These are phyloP conservation scores for Phaeophleospora eucalypticola DNA, from an alignment of 2,329 filamentous ascomycete species.

Conservation along the genomic window DNA sequence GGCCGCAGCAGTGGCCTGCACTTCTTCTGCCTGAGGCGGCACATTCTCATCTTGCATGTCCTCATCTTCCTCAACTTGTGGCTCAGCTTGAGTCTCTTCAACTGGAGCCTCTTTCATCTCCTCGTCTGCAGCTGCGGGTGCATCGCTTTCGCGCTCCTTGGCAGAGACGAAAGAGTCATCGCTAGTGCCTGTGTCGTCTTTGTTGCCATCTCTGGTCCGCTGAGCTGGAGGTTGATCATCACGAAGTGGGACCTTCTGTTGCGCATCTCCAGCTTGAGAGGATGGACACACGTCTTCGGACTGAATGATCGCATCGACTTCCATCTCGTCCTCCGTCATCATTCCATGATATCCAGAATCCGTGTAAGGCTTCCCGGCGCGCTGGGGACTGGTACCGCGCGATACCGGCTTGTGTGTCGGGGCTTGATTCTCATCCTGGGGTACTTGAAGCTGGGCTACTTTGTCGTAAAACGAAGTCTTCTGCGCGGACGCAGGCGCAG, in stretches of 20 bases:
- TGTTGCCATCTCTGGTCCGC: slow-evolving; percentile 21
- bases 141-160: slow-evolving; percentile 38
- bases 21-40: slow-evolving; percentile 16
- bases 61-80: slow-evolving; percentile 21
- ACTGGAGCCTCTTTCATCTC: slow-evolving; percentile 14
- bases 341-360: slow-evolving; percentile 73
- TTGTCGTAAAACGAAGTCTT: slow-evolving; percentile 49
- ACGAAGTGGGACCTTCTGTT: slow-evolving; percentile 21
- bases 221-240: slow-evolving; percentile 30
- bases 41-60: slow-evolving; percentile 24
- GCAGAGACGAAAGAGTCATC: slow-evolving; percentile 49
- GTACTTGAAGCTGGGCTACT: slow-evolving; percentile 57
- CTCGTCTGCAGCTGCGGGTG: slow-evolving; percentile 7
- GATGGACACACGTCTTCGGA: slow-evolving; percentile 14
- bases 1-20: slow-evolving; percentile 9
- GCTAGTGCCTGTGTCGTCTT: slow-evolving; percentile 26
- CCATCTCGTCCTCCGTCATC: slow-evolving; percentile 50
- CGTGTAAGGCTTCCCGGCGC: slow-evolving; percentile 35
- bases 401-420: slow-evolving; percentile 23
- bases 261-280: slow-evolving; percentile 12
- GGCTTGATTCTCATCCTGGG: slow-evolving; percentile 49
- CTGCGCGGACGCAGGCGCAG: slow-evolving; percentile 52
- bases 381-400: slow-evolving; percentile 32
- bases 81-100: slow-evolving; percentile 13
- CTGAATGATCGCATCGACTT: slow-evolving; percentile 29